Evolutionary conservation across 2,329 filamentous ascomycete genomes (phyloP), one percentile per base, ranked within the genome.

Genomic region (Macrophomina pseudophaseolina): DNA sequence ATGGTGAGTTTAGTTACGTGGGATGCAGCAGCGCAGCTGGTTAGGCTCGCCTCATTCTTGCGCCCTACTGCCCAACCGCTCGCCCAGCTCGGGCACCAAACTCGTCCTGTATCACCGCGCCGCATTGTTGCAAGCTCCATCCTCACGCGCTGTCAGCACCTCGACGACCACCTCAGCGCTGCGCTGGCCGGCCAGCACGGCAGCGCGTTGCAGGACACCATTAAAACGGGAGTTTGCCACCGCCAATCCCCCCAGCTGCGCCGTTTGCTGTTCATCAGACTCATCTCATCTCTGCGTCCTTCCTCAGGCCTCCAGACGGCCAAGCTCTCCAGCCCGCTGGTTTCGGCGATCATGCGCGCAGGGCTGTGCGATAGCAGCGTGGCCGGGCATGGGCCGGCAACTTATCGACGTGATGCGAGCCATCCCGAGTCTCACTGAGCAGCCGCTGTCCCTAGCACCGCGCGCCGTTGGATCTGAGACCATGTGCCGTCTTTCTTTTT

Each of bases 141-240:
- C 58, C 42, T 60, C 56, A 48, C 11, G 42, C 58, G 58, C 58
- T 9, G 58, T 62, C 58, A 62, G 58, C 58, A 35, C 33, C 4
- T n/a, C 6, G 44, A 8, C 46, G 44, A 51, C 59, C 60, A 64
- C 60, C 46, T 64, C 60, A 64, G 46, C 49, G 60, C 60, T 64
- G 60, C 60, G 60, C 49, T 64, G 60, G 60, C 60, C 23, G 60
- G 40, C 46, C 46, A 64, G 49, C 18, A 14, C 33, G 44, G 49
- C 60, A 40, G 16, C 23, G 58, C 58, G 12, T 16, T 28, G 58
- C 58, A 38, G 40, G 14, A 35, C 40, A 28, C 30, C 58, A 62
- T 49, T 64, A 49, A 64, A 64, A 64, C 35, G 44, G 60, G 60
- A 64, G 46, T 52, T 64, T 64, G 60, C 60, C 60, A 64, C 60